Conservation (phyloP, 495 filamentous ascomycete species). For the Terfezia claveryi region DNA sequence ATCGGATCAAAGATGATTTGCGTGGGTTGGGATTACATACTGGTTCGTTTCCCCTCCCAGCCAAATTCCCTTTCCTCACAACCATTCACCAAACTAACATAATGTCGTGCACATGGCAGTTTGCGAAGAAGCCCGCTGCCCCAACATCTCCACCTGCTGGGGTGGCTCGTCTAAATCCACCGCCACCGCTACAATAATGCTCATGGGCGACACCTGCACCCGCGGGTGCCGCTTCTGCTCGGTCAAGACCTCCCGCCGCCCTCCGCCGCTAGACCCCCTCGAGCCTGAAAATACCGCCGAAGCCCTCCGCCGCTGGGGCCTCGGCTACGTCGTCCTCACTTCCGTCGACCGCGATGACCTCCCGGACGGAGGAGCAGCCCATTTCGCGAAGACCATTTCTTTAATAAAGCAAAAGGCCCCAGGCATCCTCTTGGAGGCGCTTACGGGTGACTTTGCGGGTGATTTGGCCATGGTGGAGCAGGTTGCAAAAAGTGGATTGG, state of each 20-base stretch:
- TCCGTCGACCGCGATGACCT: constrained; percentile 86
- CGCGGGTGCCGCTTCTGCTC: constrained; percentile 91
- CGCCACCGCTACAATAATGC: constrained; percentile 95
- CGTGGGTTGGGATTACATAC: constrained; percentile 79
- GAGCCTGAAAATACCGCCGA: constrained; percentile 95
- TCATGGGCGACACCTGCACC: constrained; percentile 97
- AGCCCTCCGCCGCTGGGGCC: constrained; percentile 73
- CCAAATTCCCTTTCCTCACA: neutral
- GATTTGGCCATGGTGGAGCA: constrained; percentile 60
- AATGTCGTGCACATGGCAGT: constrained; percentile 24
- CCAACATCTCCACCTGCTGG: constrained; percentile 97
- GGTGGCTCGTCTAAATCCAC: constrained; percentile 68
- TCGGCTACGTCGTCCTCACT: constrained; percentile 90
- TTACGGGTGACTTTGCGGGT: constrained; percentile 78
- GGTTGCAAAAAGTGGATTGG: constrained; percentile 69
- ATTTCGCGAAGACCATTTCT: constrained; percentile 86
- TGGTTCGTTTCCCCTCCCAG: constrained; percentile 1
- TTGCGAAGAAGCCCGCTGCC: constrained; percentile 91
- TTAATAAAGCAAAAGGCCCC: constrained; percentile 83
- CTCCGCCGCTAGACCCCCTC: constrained; percentile 73
- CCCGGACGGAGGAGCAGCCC: constrained; percentile 62
- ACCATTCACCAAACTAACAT: neutral
- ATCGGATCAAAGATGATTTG: constrained; percentile 81
- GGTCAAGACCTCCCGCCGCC: constrained; percentile 66
- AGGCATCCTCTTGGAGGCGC: constrained; percentile 71